Percentiles rank a stretch among this genome's conserved stretches.
phyloP scores from a whole-genome alignment of 176 grass and related monocot species.

The Alloteropsis semialata region DNA sequence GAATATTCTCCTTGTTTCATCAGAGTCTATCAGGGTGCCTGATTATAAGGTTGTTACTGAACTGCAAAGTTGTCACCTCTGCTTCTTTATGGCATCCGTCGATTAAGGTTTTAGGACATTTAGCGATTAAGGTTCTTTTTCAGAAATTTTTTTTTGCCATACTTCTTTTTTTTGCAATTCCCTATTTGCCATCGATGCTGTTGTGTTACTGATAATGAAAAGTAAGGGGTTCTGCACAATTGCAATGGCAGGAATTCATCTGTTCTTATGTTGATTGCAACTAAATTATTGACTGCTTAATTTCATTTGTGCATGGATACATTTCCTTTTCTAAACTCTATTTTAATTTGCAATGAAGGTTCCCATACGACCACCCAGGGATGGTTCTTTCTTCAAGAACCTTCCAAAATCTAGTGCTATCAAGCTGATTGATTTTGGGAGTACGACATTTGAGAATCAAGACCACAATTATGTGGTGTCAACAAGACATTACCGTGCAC shows the following conservation, averaged over 20 bases:
- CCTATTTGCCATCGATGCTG: background rate
- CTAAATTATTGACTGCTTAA: slow-evolving; percentile 11
- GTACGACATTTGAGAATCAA: slow-evolving; percentile 88
- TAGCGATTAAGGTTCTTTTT: background rate
- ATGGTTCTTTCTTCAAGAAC: slow-evolving; percentile 81
- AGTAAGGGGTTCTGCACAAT: background rate
- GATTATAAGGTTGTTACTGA: slow-evolving; percentile 71
- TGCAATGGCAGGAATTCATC: background rate
- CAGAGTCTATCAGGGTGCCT: slow-evolving; percentile 69
- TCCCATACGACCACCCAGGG: slow-evolving; percentile 63
- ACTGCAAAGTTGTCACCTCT: slow-evolving; percentile 1
- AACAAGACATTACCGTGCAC: slow-evolving; percentile 92
- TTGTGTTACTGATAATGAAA: background rate
- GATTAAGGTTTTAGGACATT: background rate
- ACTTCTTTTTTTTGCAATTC: background rate
- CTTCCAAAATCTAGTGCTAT: slow-evolving; percentile 94
- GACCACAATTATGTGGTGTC: slow-evolving; percentile 94
- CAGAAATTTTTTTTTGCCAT: background rate
- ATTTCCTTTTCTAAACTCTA: slow-evolving; percentile 20
- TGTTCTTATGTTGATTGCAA: background rate
- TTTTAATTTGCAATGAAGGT: slow-evolving; percentile 45
- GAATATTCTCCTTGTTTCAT: slow-evolving; percentile 95
- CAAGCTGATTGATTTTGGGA: slow-evolving; percentile 97
- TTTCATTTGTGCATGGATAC: slow-evolving; percentile 6
- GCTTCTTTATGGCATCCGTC: background rate